These are phyloP conservation scores for Microsporum ferrugineum DNA, from an alignment of 2,329 filamentous ascomycete genomes.

Conservation along the genomic window DNA sequence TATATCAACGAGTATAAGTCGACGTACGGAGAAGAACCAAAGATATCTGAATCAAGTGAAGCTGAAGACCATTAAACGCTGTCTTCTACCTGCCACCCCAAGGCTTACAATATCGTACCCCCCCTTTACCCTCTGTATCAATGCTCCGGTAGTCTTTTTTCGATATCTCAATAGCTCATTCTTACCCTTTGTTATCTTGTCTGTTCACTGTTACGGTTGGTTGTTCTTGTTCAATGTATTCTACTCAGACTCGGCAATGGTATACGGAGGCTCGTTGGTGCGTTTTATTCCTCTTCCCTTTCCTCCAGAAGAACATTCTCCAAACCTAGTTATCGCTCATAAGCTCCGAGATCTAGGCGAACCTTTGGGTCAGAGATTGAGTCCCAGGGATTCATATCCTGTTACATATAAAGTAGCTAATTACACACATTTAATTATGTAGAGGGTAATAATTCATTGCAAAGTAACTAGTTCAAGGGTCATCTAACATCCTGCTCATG, in stretches of 20 bases:
- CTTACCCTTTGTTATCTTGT: not conserved
- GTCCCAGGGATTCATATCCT: not conserved
- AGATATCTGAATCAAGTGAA: not conserved
- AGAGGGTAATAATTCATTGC: not conserved
- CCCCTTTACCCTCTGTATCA: not conserved
- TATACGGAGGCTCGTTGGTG: not conserved
- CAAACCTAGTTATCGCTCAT: not conserved
- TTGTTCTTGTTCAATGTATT: not conserved
- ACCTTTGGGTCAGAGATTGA: not conserved
- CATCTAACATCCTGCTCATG: not conserved
- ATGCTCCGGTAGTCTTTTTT: not conserved
- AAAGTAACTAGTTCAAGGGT: not conserved
- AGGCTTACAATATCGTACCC: not conserved
- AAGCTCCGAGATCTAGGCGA: not conserved
- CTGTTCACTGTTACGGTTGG: not conserved
- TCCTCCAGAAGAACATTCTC: not conserved
- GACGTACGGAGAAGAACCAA: slow-evolving; percentile 6
- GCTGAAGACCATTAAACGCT: not conserved
- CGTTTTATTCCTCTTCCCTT: not conserved
- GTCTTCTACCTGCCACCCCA: not conserved
- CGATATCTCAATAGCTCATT: not conserved
- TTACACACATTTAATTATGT: not conserved
- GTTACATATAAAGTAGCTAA: not conserved
- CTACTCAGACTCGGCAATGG: not conserved
- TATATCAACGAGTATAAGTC: slow-evolving; percentile 19